Evolutionary conservation across 2,329 filamentous ascomycete species (phyloP), one percentile per base, ranked within the genome.

Genomic region (Ceratocystis papillata): DNA sequence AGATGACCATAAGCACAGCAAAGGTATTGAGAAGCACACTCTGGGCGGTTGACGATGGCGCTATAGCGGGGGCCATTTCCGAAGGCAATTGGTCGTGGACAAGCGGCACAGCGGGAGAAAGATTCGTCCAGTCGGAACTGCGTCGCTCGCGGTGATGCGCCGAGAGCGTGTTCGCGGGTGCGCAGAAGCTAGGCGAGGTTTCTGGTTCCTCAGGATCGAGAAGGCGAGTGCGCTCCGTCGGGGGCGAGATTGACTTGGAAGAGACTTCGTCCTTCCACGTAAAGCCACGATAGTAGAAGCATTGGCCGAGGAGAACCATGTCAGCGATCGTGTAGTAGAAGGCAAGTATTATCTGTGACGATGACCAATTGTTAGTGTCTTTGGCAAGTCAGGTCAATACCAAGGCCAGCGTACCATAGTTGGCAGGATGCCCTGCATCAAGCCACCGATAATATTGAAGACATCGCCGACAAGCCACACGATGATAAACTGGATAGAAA

Each of bases 251-350:
- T 2, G 55, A 37, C 55, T 59, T 59, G 28, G 55, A 12, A 30
- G 78, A 71, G 15, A 81, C 76, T 66, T 83, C 77, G 69, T 87
- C 84, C 64, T 76, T 78, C 79, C 81, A 83, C 1, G 83, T 86
- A 70, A 96, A 94, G 2, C 92, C 92, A 64, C 89, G 86, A 76
- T 99, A 99, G 78, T 96, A 97, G 78, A 97, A 96, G 76, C 90
- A 96, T 76, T 99, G 94, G 0, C 80, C 81, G 0, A 97, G 79
- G 1, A 99, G 80, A 1, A 97, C 90, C 53, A 96, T 83, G 73
- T 97, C 93, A 68, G 91, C 91, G 46, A 96, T 81, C 17, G 92
- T 95, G 74, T 97, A 96, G 75, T 96, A 96, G 17, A 96, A 83
- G 12, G 92, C 92, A n/a, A 96, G 80, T 64, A 96, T 96, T 69